Conservation (phyloP, 352 stramenopile species). For the Pythium scleroteichum region DNA sequence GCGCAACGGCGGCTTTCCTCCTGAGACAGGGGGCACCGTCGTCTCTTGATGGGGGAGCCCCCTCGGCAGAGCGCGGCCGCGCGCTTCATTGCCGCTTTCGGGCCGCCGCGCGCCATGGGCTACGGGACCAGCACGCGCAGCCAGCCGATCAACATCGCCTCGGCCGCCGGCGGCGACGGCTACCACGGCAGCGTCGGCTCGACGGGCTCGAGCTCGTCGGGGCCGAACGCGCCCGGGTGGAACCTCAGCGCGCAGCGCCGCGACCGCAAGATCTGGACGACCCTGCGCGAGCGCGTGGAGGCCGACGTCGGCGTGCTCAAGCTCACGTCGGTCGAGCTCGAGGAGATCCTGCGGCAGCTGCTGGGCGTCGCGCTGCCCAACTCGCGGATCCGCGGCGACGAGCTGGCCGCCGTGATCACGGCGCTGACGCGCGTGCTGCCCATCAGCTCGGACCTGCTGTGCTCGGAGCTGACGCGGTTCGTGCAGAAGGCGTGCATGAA, state of each 20-base stretch:
- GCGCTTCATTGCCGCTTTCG: slow-evolving; percentile 30
- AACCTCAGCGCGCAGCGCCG: slow-evolving; percentile 60
- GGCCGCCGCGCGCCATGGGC: slow-evolving; percentile 19
- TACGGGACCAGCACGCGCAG: slow-evolving; percentile 26
- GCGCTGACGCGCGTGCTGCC: slow-evolving; percentile 63
- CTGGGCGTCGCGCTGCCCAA: slow-evolving; percentile 58
- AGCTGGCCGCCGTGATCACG: slow-evolving; percentile 56
- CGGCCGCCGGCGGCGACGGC: not conserved
- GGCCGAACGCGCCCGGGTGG: slow-evolving; percentile 35
- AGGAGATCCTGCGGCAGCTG: slow-evolving; percentile 82
- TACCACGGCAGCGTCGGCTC: not conserved
- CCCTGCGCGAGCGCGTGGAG: slow-evolving; percentile 54
- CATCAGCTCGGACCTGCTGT: slow-evolving; percentile 66
- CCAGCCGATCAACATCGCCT: slow-evolving; percentile 29
- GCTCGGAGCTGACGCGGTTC: slow-evolving; percentile 77
- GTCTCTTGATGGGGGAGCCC: too few relatives aligned
- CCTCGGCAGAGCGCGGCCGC: slow-evolving; percentile 1
- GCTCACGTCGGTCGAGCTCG: slow-evolving; percentile 75
- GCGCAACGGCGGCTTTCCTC: slow-evolving; percentile 9
- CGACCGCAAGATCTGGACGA: slow-evolving; percentile 68
- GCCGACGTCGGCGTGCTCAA: slow-evolving; percentile 50
- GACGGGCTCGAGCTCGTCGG: slow-evolving; percentile 1
- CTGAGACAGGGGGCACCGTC: too few relatives aligned
- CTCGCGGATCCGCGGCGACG: slow-evolving; percentile 58
- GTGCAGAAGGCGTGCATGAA: slow-evolving; percentile 78